Conservation (phyloP, 208 protist species). For the Angomonas deanei region DNA sequence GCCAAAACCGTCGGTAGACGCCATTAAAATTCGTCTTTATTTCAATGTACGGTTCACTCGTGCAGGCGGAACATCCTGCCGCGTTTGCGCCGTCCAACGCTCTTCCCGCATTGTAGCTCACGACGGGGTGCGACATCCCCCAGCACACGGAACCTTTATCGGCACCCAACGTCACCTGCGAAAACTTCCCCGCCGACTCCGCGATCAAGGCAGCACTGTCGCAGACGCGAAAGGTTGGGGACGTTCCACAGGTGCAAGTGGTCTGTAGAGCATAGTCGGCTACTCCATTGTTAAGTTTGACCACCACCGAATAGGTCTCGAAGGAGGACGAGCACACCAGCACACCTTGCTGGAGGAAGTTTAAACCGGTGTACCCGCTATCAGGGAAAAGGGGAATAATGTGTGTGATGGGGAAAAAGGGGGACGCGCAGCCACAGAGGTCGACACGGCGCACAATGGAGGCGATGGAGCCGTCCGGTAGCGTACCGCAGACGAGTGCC, state of each 20-base stretch:
- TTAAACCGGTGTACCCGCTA: constrained; percentile 9
- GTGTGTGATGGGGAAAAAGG: constrained; percentile 46
- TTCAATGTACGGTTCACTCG: not conserved
- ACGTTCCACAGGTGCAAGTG: not conserved
- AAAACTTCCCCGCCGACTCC: no score
- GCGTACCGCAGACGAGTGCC: constrained; percentile 47
- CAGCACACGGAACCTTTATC: no score
- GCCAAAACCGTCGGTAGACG: not conserved
- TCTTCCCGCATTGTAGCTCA: no score
- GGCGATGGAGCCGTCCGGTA: constrained; percentile 17
- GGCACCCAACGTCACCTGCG: no score
- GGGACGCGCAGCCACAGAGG: constrained; percentile 28
- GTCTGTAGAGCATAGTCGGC: not conserved
- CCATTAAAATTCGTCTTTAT: not conserved
- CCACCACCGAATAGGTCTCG: constrained; percentile 22
- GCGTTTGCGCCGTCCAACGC: no score
- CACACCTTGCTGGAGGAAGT: constrained; percentile 23
- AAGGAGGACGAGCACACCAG: constrained; percentile 50
- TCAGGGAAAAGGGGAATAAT: constrained; percentile 39
- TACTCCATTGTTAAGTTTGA: constrained; percentile 20
- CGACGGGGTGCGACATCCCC: no score
- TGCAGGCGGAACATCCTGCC: no score
- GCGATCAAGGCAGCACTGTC: not conserved
- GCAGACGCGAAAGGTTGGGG: not conserved
- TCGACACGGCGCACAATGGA: constrained; percentile 30